Conservation (phyloP, 306 rosid genomes). For the Vigna unguiculata region DNA sequence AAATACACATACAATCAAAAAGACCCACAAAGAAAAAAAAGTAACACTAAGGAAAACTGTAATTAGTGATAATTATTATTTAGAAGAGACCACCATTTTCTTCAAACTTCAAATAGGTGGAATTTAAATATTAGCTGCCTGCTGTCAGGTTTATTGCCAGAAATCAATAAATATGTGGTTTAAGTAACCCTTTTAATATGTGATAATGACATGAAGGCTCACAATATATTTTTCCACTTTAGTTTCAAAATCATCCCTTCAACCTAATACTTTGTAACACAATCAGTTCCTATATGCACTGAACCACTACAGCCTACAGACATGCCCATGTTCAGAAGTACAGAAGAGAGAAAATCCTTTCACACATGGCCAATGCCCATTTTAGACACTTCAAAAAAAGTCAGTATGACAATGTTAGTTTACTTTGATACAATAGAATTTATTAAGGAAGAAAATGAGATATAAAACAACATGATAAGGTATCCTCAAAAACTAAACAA, state of each 20-base stretch:
- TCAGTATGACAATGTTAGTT: neutral
- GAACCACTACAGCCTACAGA: neutral
- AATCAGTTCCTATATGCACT: conserved; percentile 19
- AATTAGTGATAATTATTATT: neutral
- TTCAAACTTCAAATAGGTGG: conserved; percentile 15
- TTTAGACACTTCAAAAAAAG: conserved; percentile 13
- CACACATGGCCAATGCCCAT: neutral
- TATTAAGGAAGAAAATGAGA: neutral
- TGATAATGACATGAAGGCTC: too few relatives aligned
- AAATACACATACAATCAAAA: neutral
- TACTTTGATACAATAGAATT: neutral
- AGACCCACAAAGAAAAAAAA: too few relatives aligned
- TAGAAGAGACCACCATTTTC: conserved; percentile 17
- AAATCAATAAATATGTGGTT: too few relatives aligned
- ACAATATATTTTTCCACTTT: neutral
- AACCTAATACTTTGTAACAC: conserved; percentile 19
- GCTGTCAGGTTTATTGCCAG: conserved; percentile 26
- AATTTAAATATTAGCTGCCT: conserved; percentile 23
- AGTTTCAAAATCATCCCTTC: conserved; percentile 34
- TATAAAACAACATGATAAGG: neutral
- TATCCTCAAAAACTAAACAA: neutral
- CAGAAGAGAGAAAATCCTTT: neutral
- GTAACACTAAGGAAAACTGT: neutral
- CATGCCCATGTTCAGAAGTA: neutral
- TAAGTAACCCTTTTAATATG: too few relatives aligned